Evolutionary conservation across 2,329 filamentous ascomycete genomes (phyloP), one percentile per base, ranked within the genome.

Genomic region (Aspergillus sp.): DNA sequence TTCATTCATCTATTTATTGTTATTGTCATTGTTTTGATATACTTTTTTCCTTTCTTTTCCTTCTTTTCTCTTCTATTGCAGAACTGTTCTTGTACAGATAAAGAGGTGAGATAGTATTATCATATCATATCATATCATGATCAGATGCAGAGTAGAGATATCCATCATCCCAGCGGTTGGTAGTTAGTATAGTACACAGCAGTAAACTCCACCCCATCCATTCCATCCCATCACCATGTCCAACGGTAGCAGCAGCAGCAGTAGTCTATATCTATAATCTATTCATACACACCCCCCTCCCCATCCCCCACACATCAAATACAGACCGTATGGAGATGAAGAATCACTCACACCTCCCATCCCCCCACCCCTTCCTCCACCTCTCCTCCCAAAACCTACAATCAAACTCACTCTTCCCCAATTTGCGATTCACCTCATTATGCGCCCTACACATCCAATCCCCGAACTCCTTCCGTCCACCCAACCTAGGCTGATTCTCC

Each of bases 371-470:
- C 1, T 90, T 95, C 78, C 90, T 84, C 95, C 95, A 99, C 75
- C 95, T 85, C 82, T 98, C 91, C 76, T 97, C 89, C 94, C 95
- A 98, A 70, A 82, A 86, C 58, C 81, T 82, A 79, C 95, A 99
- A 82, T 99, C 92, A 79, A 99, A 99, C 68, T 85, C 84, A 61
- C 86, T 83, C 84, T 99, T 99, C 53, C 95, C 95, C 68, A 99
- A 77, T 81, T 97, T 98, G 62, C 76, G 74, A 75, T 81, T 82
- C 45, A 82, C 79, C 61, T 79, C 80, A 69, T 83, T 82, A 74
- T 82, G 80, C 61, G 80, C 80, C 69, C 79, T 76, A 57, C 80
- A 82, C 78, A 82, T 81, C 77, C 81, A 82, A 65, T 74, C 74
- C 19, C 81, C 79, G 62, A 83, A 78, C 57, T 80, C 79, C 38